Conservation (phyloP, 495 filamentous ascomycete species). For the Penicillium steckii region DNA sequence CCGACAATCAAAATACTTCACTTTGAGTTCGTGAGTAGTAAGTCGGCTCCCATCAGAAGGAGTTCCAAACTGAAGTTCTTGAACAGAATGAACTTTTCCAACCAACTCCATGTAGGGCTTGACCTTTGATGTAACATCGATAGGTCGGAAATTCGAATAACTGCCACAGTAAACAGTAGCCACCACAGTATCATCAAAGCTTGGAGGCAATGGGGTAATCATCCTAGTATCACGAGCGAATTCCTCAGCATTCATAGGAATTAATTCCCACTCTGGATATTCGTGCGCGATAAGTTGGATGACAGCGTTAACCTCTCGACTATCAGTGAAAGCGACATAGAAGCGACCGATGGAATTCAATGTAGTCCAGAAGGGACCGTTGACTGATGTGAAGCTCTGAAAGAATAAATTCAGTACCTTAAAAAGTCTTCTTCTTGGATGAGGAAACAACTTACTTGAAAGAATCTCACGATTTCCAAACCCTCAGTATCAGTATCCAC, state of each 20-base stretch:
- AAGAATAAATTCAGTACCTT: not conserved
- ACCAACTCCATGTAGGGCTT: constrained; percentile 4
- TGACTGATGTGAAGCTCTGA: not conserved
- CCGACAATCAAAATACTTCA: not conserved
- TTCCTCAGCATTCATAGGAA: not conserved
- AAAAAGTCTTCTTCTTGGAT: not conserved
- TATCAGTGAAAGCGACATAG: constrained; percentile 7
- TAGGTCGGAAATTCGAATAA: not conserved
- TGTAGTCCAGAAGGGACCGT: constrained; percentile 6
- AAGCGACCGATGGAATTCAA: constrained; percentile 9
- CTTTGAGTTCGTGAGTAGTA: constrained; percentile 3
- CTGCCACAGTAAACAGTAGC: constrained; percentile 4
- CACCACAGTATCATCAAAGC: constrained; percentile 10
- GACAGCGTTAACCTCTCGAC: not conserved
- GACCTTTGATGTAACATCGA: not conserved
- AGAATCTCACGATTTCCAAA: not conserved
- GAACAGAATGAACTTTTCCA: constrained; percentile 6
- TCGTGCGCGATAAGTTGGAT: not conserved
- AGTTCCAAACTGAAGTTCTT: not conserved
- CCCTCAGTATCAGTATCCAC: constrained; percentile 4
- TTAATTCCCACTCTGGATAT: constrained; percentile 1
- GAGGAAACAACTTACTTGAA: not conserved
- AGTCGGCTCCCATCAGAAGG: not conserved
- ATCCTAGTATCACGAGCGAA: constrained; percentile 2
- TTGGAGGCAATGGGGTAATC: not conserved